phyloP scores from a whole-genome alignment of 2,329 filamentous ascomycete genomes.

The Fusarium sp. region DNA sequence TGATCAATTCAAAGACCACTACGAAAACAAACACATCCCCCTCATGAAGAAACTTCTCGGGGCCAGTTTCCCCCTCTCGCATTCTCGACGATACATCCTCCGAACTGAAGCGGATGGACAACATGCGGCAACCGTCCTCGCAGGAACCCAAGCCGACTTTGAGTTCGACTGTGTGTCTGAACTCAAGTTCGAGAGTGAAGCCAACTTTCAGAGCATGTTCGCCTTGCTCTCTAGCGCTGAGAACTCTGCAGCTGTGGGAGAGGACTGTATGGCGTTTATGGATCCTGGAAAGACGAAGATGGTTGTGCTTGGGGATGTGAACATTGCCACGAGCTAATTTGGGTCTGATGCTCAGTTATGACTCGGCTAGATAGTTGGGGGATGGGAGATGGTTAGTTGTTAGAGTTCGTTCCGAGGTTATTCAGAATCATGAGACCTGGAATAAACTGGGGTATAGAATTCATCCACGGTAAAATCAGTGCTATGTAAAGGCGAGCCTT shows the following conservation, averaged over 20 bases:
- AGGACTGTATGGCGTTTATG: not conserved
- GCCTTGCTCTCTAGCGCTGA: not conserved
- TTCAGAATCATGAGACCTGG: not conserved
- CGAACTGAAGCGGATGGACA: not conserved
- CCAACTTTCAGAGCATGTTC: not conserved
- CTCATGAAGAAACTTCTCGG: not conserved
- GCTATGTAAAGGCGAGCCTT: too few relatives aligned
- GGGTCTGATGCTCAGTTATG: not conserved
- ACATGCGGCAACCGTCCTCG: not conserved
- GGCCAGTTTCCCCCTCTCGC: not conserved
- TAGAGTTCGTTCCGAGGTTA: not conserved
- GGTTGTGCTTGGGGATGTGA: not conserved
- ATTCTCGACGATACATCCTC: not conserved
- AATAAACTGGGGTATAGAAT: not conserved
- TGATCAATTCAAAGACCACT: not conserved
- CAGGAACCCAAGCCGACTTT: not conserved
- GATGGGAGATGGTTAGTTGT: not conserved
- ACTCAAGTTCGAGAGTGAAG: not conserved
- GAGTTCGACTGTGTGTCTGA: not conserved
- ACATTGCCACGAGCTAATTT: not conserved
- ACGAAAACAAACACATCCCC: slow-evolving; percentile 9
- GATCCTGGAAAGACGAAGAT: not conserved
- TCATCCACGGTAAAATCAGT: too few relatives aligned
- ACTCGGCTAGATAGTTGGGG: not conserved
- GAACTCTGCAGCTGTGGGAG: not conserved